Percentiles rank a stretch among this genome's conserved stretches.
These are phyloP conservation scores for Citrus inodora DNA, from an alignment of 345 rosid species.

Conservation along the genomic window DNA sequence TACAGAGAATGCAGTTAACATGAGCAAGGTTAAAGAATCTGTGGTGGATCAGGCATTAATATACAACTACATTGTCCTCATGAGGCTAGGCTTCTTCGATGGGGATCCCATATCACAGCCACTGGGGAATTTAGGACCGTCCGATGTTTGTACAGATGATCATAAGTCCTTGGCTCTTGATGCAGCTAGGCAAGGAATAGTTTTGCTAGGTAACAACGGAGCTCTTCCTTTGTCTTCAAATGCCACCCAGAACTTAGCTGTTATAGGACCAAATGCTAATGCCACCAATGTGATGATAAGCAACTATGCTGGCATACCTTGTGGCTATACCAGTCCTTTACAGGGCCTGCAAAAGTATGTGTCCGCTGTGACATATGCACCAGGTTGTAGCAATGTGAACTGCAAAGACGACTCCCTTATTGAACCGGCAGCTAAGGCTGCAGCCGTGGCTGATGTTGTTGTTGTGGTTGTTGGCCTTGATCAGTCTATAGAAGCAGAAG, in stretches of 20 bases:
- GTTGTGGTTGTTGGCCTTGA: constrained; percentile 42
- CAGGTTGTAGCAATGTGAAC: constrained; percentile 33
- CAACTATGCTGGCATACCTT: constrained; percentile 47
- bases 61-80: constrained; percentile 37
- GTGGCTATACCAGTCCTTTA: constrained; percentile 45
- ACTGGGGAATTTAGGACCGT: constrained; percentile 45
- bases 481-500: constrained; percentile 44
- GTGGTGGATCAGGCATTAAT: constrained; percentile 37
- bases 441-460: constrained; percentile 26
- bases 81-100: constrained; percentile 57
- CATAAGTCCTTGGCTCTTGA: constrained; percentile 40
- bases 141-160: constrained; percentile 40
- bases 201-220: constrained; percentile 37
- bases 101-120: constrained; percentile 37
- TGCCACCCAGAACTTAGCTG: constrained; percentile 21
- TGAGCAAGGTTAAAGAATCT: constrained; percentile 37
- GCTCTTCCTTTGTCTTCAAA: constrained; percentile 40
- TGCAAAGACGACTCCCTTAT: constrained; percentile 24
- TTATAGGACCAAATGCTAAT: constrained; percentile 51
- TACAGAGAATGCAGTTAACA: constrained; percentile 37
- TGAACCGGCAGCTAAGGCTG: constrained; percentile 20
- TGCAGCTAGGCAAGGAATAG: constrained; percentile 51
- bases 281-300: constrained; percentile 42
- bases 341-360: constrained; percentile 40
- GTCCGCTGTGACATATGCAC: constrained; percentile 11